A percentile compares a stretch with the other conserved stretches of the same genome.
These are phyloP conservation scores for Pythium phragmitis DNA, from an alignment of 352 stramenopile species.

Conservation along the genomic window DNA sequence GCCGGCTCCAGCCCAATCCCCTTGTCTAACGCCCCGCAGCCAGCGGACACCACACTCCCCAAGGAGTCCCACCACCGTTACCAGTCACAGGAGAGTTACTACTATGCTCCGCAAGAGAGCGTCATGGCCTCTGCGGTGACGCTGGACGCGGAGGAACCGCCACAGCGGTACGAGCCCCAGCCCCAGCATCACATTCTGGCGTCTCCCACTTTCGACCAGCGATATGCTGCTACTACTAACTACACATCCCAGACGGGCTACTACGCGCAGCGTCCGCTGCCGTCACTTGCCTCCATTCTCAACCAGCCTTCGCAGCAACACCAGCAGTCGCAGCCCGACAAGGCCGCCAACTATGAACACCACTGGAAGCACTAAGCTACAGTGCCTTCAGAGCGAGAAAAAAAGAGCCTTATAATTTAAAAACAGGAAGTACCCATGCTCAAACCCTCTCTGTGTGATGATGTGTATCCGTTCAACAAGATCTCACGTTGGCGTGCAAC, in stretches of 20 bases:
- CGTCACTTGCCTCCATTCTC: conserved; percentile 20
- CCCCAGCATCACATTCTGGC: neutral
- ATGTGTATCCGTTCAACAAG: neutral
- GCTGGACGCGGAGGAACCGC: conserved; percentile 17
- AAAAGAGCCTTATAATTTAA: neutral
- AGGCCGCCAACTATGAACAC: conserved; percentile 1
- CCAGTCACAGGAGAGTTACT: conserved; percentile 1
- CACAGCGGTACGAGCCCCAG: conserved; percentile 9
- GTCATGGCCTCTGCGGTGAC: conserved; percentile 22
- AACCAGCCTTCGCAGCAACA: conserved; percentile 11
- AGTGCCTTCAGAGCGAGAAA: neutral
- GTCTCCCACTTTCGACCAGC: conserved; percentile 21
- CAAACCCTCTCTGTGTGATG: neutral
- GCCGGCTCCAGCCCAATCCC: neutral
- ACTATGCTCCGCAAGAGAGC: conserved; percentile 17
- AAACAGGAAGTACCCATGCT: neutral
- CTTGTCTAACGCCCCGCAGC: neutral
- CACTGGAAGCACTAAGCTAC: neutral
- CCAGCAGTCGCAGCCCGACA: neutral
- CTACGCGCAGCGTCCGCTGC: conserved; percentile 16
- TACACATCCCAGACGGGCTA: conserved; percentile 10
- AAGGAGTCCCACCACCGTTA: neutral
- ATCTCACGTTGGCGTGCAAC: neutral
- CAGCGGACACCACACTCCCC: neutral
- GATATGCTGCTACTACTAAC: conserved; percentile 6